Evolutionary conservation across 495 filamentous ascomycete genomes (phyloP).

Genomic region (Aspergillus baeticus): DNA sequence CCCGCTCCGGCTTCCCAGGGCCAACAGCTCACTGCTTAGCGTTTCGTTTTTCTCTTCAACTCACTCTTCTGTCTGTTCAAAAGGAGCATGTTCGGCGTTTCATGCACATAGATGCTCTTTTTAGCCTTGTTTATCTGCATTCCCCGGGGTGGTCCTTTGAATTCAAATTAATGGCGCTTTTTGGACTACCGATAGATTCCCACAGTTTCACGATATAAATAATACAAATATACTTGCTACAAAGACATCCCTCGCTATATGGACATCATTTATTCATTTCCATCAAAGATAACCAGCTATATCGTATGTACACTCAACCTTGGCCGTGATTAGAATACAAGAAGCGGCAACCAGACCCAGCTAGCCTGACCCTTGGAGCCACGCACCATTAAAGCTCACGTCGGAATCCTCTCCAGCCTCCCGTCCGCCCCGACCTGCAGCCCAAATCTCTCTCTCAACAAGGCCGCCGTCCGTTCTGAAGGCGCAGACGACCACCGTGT

Average conservation of each 20-base stretch:
- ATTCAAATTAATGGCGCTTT: background rate
- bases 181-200: constrained; percentile 19
- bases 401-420: constrained; percentile 34
- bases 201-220: background rate
- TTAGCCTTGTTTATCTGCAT: constrained; percentile 14
- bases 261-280: background rate
- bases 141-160: constrained; percentile 19
- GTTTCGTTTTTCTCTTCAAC: background rate
- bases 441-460: constrained; percentile 43
- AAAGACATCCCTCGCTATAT: background rate
- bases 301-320: background rate
- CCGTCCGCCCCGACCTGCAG: constrained; percentile 41
- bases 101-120: background rate
- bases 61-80: background rate
- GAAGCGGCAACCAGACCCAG: constrained; percentile 15
- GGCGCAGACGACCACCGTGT: constrained; percentile 28
- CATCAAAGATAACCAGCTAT: background rate
- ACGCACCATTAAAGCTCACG: too few relatives aligned
- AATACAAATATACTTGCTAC: constrained; percentile 1
- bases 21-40: constrained; percentile 26
- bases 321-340: background rate
- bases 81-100: background rate
- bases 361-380: too few relatives aligned
- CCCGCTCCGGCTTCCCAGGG: constrained; percentile 24
- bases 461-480: constrained; percentile 41